Evolutionary conservation across 78 protist species (phyloP).

Genomic region (Tieghemostelium lacteum): DNA sequence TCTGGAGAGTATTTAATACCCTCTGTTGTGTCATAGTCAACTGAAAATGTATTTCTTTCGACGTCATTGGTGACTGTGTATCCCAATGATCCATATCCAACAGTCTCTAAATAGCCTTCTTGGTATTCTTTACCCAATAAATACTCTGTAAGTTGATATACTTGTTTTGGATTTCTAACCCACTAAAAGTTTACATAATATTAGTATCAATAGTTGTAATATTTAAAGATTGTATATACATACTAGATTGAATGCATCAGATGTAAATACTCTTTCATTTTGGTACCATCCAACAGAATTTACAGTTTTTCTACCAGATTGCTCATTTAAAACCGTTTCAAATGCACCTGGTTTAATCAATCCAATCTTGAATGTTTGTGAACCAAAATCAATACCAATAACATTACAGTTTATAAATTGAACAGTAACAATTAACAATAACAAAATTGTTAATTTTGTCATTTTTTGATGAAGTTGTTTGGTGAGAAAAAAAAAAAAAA

Average conservation of each 20-base stretch:
- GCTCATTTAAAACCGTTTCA: conserved; percentile 86
- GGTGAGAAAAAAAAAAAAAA: no score
- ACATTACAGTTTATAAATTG: conserved; percentile 4
- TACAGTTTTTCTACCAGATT: conserved; percentile 85
- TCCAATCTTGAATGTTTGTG: conserved; percentile 82
- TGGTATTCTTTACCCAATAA: conserved; percentile 27
- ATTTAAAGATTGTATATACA: neutral
- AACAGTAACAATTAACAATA: conserved; percentile 1
- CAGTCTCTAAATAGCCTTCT: conserved; percentile 13
- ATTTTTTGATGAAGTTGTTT: no score
- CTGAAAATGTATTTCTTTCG: conserved; percentile 43
- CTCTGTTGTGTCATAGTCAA: conserved; percentile 2
- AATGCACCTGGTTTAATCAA: conserved; percentile 65
- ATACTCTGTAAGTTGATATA: conserved; percentile 21
- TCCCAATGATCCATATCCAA: conserved; percentile 58
- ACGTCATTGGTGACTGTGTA: conserved; percentile 51
- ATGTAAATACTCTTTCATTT: conserved; percentile 84
- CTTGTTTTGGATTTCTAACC: conserved; percentile 76
- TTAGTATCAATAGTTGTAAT: neutral
- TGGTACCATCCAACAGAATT: conserved; percentile 66
- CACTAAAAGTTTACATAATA: conserved; percentile 18
- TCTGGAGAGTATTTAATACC: conserved; percentile 49
- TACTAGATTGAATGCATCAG: conserved; percentile 78
- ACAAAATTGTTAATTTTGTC: neutral
- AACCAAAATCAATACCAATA: conserved; percentile 90